A percentile compares a stretch with the other conserved stretches of the same genome.
phyloP scores from a whole-genome alignment of 2,329 filamentous ascomycete species.

The Aspergillus proliferans region DNA sequence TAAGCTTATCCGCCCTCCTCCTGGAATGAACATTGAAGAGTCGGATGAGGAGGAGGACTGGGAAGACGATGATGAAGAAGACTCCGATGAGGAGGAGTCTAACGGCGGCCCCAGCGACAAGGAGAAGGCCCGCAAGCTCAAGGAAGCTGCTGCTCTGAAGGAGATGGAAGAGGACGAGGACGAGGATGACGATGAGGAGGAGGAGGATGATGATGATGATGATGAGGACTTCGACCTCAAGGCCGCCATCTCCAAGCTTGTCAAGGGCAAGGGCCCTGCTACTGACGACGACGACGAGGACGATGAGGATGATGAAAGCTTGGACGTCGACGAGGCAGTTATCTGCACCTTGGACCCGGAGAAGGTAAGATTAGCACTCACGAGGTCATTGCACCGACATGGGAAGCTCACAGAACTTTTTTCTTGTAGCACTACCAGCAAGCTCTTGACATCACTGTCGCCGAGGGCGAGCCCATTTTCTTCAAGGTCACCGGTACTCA shows the following conservation, averaged over 20 bases:
- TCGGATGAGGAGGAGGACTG: slow-evolving; percentile 62
- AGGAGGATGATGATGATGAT: slow-evolving; percentile 63
- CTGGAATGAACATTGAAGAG: slow-evolving; percentile 50
- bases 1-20: slow-evolving; percentile 75
- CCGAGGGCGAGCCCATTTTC: slow-evolving; percentile 81
- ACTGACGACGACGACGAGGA: slow-evolving; percentile 57
- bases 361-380: slow-evolving; percentile 56
- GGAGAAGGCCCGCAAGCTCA: slow-evolving; percentile 79
- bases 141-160: slow-evolving; percentile 68
- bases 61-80: slow-evolving; percentile 42
- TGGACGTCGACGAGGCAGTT: slow-evolving; percentile 80
- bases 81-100: slow-evolving; percentile 68
- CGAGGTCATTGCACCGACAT: neutral
- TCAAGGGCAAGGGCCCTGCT: slow-evolving; percentile 65
- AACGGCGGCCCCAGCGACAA: slow-evolving; percentile 91
- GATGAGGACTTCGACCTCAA: slow-evolving; percentile 55
- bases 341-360: slow-evolving; percentile 92
- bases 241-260: slow-evolving; percentile 49
- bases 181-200: slow-evolving; percentile 57
- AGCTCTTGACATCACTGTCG: slow-evolving; percentile 84
- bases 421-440: slow-evolving; percentile 78
- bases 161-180: slow-evolving; percentile 63
- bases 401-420: neutral
- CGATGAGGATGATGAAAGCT: slow-evolving; percentile 51
- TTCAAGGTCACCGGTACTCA: slow-evolving; percentile 89